phyloP scores from a whole-genome alignment of 306 rosid genomes.

The Hippophae rhamnoides region DNA sequence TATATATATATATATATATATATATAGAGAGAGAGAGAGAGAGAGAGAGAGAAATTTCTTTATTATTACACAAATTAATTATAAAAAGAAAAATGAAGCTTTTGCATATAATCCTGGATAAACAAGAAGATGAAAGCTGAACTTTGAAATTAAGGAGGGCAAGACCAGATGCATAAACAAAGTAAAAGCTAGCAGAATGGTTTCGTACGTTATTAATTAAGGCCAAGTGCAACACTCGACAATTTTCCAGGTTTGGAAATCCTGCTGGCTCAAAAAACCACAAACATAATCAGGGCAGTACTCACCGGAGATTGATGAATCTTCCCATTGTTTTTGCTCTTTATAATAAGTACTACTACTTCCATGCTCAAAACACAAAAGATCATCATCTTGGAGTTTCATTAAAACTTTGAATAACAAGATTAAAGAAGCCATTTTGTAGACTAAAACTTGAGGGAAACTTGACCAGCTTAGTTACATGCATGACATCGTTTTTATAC shows the following conservation, averaged over 20 bases:
- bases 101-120: too few relatives aligned
- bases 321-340: slow-evolving; percentile 11
- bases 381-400: slow-evolving; percentile 19
- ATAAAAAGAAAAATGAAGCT: too few relatives aligned
- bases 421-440: slow-evolving; percentile 36
- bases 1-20: too few relatives aligned
- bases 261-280: slow-evolving; percentile 3
- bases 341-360: background rate
- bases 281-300: slow-evolving; percentile 9
- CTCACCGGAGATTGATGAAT: slow-evolving; percentile 5
- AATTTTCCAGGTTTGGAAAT: slow-evolving; percentile 26
- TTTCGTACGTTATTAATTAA: background rate
- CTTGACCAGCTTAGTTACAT: background rate
- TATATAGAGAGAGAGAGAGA: too few relatives aligned
- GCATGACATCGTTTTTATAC: too few relatives aligned
- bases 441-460: background rate
- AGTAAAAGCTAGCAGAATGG: too few relatives aligned
- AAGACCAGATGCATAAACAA: too few relatives aligned
- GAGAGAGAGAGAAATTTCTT: too few relatives aligned
- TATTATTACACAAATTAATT: too few relatives aligned
- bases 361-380: background rate
- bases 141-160: too few relatives aligned
- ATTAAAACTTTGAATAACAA: slow-evolving; percentile 31
- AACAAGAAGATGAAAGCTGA: too few relatives aligned
- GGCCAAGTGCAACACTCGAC: slow-evolving; percentile 25